Evolutionary conservation across 2,329 filamentous ascomycete genomes (phyloP), one percentile per base, ranked within the genome.

Genomic region (Onygenales sp.): DNA sequence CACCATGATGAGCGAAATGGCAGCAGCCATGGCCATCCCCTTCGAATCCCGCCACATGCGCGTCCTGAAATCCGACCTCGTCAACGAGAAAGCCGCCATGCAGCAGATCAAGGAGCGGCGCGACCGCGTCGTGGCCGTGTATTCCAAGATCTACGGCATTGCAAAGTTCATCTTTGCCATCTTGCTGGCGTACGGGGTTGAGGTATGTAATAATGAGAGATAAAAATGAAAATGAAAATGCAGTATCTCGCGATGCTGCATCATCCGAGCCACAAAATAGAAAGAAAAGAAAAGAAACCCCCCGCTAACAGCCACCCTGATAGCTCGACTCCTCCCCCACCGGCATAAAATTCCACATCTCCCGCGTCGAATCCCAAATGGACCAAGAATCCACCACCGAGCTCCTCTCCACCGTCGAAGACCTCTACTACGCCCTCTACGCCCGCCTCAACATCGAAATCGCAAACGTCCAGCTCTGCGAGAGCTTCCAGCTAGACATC

Each of bases 391-490:
- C 63, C 5, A 58, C 67, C 13, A 45, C 55, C 21, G 55, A 59
- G 5, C 59, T 73, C n/a, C 63, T 71, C 44, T 59, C 63, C n/a
- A 62, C 59, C 10, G 58, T 64, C 14, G 68, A 72, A 50, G 65
- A 66, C 31, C 59, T 72, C 7, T 72, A 64, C 51, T 71, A 71
- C 51, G 60, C 64, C 9, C 51, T 71, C 27, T 70, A 69, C 51
- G 60, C 69, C 2, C 62, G 68, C 36, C 46, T 73, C 6, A 60
- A 66, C n/a, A 62, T 68, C 43, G 70, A 73, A 50, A 65, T 72
- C 38, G 63, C 62, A 5, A 66, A 60, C 14, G 60, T 68, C 32
- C 66, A 72, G 17, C 62, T 72, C 17, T 69, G 65, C 52, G 54
- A 63, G 41, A 63, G 60, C 13, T 70, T 66, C 53, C 56, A 60